phyloP scores from a whole-genome alignment of 306 rosid genomes.

The Malus sylvestris region DNA sequence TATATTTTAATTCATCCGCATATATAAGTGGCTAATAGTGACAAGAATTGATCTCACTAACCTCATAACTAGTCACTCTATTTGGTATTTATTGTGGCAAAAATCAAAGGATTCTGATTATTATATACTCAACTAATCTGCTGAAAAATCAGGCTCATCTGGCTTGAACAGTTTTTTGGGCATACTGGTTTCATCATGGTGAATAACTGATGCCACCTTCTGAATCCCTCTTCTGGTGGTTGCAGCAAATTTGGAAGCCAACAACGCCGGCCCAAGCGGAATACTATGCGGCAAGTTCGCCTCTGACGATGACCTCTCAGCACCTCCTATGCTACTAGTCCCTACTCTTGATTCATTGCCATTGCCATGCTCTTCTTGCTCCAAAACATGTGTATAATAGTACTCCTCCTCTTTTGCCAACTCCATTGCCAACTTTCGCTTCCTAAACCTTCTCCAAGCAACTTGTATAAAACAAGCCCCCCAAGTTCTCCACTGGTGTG shows the following conservation, averaged over 20 bases:
- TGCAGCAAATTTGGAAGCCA: slow-evolving; percentile 72
- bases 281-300: slow-evolving; percentile 10
- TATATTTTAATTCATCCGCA: too few relatives aligned
- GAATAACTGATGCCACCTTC: slow-evolving; percentile 26
- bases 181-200: slow-evolving; percentile 41
- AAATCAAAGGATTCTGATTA: not conserved
- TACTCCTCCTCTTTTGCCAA: slow-evolving; percentile 51
- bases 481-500: slow-evolving; percentile 94
- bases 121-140: slow-evolving; percentile 8
- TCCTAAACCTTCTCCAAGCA: slow-evolving; percentile 68
- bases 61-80: not conserved
- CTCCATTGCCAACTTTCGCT: slow-evolving; percentile 50
- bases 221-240: slow-evolving; percentile 51
- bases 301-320: not conserved
- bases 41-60: too few relatives aligned
- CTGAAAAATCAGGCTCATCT: slow-evolving; percentile 72
- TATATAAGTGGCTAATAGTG: too few relatives aligned
- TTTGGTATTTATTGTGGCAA: not conserved
- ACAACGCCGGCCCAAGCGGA: slow-evolving; percentile 42
- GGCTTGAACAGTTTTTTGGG: slow-evolving; percentile 88
- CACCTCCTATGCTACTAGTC: not conserved
- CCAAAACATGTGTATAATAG: slow-evolving; percentile 21
- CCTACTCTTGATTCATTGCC: not conserved
- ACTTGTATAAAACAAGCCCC: slow-evolving; percentile 72
- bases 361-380: slow-evolving; percentile 6